Percentiles rank a stretch among this genome's conserved stretches.
Conservation (phyloP, 2,329 filamentous ascomycete species). For the Iodosphaeria phyllophila region DNA sequence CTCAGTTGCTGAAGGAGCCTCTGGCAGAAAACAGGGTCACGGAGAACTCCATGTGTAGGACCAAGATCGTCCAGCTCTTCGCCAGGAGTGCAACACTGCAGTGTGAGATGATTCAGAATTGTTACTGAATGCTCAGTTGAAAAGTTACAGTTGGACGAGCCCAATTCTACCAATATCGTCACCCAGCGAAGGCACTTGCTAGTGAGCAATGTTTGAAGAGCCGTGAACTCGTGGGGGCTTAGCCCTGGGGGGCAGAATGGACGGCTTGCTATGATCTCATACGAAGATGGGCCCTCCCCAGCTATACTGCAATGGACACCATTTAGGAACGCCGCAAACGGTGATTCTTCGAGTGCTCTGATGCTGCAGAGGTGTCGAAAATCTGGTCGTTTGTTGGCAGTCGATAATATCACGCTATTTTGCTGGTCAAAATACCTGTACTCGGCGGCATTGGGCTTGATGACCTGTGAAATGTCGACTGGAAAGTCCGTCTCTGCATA, state of each 20-base stretch:
- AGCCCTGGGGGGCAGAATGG: constrained; percentile 24
- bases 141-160: constrained; percentile 37
- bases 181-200: constrained; percentile 29
- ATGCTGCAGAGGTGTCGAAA: constrained; percentile 25
- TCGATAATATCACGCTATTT: too few species aligned
- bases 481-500: constrained; percentile 23
- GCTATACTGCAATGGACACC: constrained; percentile 11
- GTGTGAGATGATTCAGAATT: constrained; percentile 29
- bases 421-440: too few species aligned
- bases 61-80: constrained; percentile 17
- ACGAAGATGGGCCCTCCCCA: constrained; percentile 16
- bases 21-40: constrained; percentile 27
- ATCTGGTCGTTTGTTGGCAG: too few species aligned
- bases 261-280: constrained; percentile 8
- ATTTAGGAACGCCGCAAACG: constrained; percentile 14
- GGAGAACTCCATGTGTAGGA: constrained; percentile 27
- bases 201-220: constrained; percentile 27
- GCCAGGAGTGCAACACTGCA: constrained; percentile 32
- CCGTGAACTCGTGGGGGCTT: constrained; percentile 30
- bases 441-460: constrained; percentile 25
- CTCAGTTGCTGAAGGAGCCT: constrained; percentile 26
- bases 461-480: constrained; percentile 19
- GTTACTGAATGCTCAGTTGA: constrained; percentile 28
- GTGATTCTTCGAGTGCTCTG: constrained; percentile 16
- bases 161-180: constrained; percentile 28